Conservation (phyloP, 108 stramenopile species). For the Heterococcus sp. region DNA sequence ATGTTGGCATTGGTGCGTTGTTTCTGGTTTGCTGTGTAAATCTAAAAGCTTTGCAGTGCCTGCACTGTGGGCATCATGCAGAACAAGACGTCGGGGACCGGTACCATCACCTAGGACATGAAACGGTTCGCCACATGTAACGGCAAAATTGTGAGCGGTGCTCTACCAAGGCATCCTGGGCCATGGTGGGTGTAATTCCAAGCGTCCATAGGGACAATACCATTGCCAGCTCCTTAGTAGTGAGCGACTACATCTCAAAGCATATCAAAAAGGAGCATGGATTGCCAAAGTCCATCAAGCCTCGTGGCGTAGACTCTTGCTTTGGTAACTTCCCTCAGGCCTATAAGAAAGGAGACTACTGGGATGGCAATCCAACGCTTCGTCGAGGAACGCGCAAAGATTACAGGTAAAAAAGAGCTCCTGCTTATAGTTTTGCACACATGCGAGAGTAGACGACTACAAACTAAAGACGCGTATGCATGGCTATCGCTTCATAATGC, state of each 20-base stretch:
- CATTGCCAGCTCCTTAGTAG: conserved; percentile 26
- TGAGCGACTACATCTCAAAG: conserved; percentile 30
- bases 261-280: conserved; percentile 25
- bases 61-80: too few species aligned
- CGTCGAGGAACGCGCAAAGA: conserved; percentile 2
- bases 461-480: too few species aligned
- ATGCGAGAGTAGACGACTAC: too few species aligned
- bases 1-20: neutral
- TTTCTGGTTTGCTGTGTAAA: too few species aligned
- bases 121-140: too few species aligned
- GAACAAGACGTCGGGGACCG: too few species aligned
- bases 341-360: conserved; percentile 24
- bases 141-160: neutral
- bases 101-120: too few species aligned
- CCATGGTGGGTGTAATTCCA: neutral
- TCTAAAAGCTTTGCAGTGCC: neutral
- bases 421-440: too few species aligned
- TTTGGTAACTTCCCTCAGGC: conserved; percentile 31
- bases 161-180: neutral
- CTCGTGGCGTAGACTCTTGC: conserved; percentile 24
- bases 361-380: conserved; percentile 40
- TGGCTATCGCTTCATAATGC: too few species aligned
- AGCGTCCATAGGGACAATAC: conserved; percentile 14
- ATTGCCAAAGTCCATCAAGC: conserved; percentile 15
- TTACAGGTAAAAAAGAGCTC: neutral